These are phyloP conservation scores for Capillidium rhysosporum DNA, from an alignment of 371 early-diverging fungal genomes.

Conservation along the genomic window DNA sequence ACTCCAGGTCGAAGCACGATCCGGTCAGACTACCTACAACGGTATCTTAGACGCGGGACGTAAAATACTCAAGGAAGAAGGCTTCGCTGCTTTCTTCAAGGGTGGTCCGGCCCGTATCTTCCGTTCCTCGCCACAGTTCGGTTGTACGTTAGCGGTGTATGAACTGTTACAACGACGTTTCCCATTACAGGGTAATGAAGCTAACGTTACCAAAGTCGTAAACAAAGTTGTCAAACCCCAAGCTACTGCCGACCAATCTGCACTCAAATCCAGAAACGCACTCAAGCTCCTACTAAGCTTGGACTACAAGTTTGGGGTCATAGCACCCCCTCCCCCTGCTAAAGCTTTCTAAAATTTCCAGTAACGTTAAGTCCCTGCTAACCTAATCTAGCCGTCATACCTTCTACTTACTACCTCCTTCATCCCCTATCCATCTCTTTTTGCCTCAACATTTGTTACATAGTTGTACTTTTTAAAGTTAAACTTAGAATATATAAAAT, in stretches of 20 bases:
- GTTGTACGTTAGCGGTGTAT: constrained; percentile 82
- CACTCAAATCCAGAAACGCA: background rate
- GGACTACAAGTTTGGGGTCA: constrained; percentile 18
- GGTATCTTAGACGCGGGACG: constrained; percentile 72
- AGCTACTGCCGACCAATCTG: background rate
- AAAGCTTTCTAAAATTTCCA: too few species aligned
- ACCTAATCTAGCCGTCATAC: too few species aligned
- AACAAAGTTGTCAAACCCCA: background rate
- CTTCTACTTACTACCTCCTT: too few species aligned
- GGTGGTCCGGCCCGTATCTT: constrained; percentile 75
- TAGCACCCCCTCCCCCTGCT: background rate
- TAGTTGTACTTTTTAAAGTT: too few species aligned
- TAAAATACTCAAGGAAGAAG: constrained; percentile 83
- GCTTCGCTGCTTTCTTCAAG: constrained; percentile 87
- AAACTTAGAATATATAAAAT: too few species aligned
- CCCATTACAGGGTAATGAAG: constrained; percentile 33
- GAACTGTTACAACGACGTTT: constrained; percentile 69
- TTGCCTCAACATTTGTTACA: too few species aligned
- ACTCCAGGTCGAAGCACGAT: constrained; percentile 78
- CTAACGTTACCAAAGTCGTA: constrained; percentile 11
- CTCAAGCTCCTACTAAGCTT: constrained; percentile 8
- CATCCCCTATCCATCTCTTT: too few species aligned
- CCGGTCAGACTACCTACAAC: constrained; percentile 69
- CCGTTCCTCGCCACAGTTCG: constrained; percentile 88
- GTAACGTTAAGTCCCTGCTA: too few species aligned